These are phyloP conservation scores for Penicillium odoratum DNA, from an alignment of 495 filamentous ascomycete species.

Conservation along the genomic window DNA sequence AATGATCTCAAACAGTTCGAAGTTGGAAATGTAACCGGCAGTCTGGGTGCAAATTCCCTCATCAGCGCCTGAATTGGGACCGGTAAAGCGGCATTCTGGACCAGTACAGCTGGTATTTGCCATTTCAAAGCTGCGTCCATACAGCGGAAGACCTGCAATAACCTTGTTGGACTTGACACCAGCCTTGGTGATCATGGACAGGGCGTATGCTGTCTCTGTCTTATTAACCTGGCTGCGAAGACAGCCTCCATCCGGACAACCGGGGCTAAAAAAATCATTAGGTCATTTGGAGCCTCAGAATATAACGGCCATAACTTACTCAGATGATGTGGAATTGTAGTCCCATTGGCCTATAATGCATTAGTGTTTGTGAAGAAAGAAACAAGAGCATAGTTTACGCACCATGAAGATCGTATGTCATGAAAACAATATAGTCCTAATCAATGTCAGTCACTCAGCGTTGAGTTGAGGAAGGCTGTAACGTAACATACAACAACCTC, in stretches of 20 bases:
- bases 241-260: no score
- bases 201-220: constrained; percentile 39
- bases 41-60: background rate
- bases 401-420: constrained; percentile 39
- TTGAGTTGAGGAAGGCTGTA: no score
- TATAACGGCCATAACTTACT: no score
- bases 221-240: no score
- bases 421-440: constrained; percentile 34
- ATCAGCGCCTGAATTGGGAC: background rate
- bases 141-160: background rate
- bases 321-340: background rate
- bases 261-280: no score
- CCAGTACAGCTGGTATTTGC: background rate
- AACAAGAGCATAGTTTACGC: no score
- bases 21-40: background rate
- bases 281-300: no score
- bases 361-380: no score
- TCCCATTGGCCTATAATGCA: constrained; percentile 1
- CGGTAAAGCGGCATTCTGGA: background rate
- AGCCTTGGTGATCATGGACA: constrained; percentile 48
- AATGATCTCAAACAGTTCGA: background rate
- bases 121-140: background rate
- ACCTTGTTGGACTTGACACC: constrained; percentile 27
- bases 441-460: no score
- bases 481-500: constrained; percentile 4